phyloP scores from a whole-genome alignment of 208 protist species.

The Acanthamoeba sp. region DNA sequence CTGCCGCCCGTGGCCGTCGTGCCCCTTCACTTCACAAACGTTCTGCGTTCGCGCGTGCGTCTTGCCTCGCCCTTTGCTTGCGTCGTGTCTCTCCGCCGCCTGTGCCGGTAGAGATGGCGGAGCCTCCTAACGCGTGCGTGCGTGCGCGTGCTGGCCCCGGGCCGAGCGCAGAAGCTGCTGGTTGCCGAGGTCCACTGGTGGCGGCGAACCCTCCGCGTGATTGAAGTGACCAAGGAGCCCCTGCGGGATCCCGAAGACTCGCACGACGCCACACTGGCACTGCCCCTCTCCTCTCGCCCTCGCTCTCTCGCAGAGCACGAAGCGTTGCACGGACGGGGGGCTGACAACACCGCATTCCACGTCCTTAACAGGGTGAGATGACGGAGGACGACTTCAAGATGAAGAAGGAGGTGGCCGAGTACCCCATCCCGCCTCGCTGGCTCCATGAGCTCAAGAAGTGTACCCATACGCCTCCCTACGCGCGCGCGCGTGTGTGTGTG shows the following conservation, averaged over 20 bases:
- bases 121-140: not conserved
- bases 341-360: not conserved
- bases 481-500: not conserved
- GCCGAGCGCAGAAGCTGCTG: not conserved
- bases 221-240: not conserved
- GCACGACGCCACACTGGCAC: not conserved
- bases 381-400: not conserved
- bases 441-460: not conserved
- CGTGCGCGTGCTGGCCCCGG: not conserved
- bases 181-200: constrained; percentile 23
- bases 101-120: not conserved
- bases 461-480: not conserved
- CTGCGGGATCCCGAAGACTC: not conserved
- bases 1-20: constrained; percentile 30
- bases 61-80: not conserved
- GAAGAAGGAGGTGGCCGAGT: not conserved
- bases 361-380: not conserved
- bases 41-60: not conserved
- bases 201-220: not conserved
- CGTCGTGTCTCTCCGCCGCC: too few relatives aligned
- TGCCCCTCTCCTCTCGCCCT: not conserved
- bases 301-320: not conserved
- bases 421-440: constrained; percentile 8
- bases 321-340: not conserved
- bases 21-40: not conserved